phyloP scores from a whole-genome alignment of 805 yeast genomes.

The Wickerhamomyces rabaulensis region DNA sequence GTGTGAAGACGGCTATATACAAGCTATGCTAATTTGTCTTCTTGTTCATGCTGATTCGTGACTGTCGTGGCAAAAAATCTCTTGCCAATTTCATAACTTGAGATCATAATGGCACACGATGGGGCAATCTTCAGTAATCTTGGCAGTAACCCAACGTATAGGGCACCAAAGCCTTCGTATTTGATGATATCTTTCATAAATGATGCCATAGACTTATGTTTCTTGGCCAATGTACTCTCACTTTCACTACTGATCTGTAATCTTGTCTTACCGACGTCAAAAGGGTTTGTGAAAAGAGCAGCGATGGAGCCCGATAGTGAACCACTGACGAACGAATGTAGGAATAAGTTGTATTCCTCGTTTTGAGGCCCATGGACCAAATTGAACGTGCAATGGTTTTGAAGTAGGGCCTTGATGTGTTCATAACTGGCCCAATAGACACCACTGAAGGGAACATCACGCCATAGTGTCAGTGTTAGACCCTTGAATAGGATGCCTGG shows the following conservation, averaged over 20 bases:
- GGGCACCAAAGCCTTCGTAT: conserved; percentile 74
- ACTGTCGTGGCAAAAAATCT: conserved; percentile 34
- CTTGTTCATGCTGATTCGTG: background rate
- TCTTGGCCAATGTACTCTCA: conserved; percentile 1
- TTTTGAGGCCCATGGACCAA: background rate
- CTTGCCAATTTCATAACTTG: conserved; percentile 88
- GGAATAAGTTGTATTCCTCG: conserved; percentile 38
- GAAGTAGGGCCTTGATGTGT: conserved; percentile 27
- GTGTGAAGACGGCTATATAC: background rate
- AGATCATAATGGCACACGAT: conserved; percentile 97
- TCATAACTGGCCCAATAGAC: conserved; percentile 93
- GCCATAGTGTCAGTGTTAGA: conserved; percentile 81
- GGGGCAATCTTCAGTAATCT: conserved; percentile 91
- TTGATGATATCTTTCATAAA: conserved; percentile 58
- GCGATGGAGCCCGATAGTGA: conserved; percentile 81
- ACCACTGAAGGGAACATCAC: conserved; percentile 96
- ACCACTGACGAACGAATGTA: conserved; percentile 73
- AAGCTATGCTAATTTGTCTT: background rate
- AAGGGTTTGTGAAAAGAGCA: conserved; percentile 86
- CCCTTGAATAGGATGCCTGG: conserved; percentile 72
- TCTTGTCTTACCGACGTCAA: conserved; percentile 95
- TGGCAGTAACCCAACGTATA: conserved; percentile 86
- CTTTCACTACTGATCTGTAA: conserved; percentile 53
- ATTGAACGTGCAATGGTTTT: background rate
- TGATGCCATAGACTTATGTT: conserved; percentile 53